phyloP scores from a whole-genome alignment of 306 rosid genomes.

The Datisca glomerata region DNA sequence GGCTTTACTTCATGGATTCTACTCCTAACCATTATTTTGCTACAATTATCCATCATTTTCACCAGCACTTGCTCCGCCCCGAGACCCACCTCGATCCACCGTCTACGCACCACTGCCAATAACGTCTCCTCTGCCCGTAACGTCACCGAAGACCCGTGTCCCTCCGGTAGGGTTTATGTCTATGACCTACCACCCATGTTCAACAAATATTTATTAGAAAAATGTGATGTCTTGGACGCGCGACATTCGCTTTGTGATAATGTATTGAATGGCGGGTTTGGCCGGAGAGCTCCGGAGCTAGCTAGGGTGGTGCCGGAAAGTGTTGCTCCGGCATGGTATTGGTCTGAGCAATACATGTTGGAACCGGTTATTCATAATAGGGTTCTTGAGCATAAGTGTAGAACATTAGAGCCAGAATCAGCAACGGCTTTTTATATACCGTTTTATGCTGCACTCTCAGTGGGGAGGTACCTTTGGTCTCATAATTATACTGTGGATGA shows the following conservation, averaged over 20 bases:
- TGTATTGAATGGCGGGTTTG: slow-evolving; percentile 48
- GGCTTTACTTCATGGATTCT: slow-evolving; percentile 1
- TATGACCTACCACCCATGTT: slow-evolving; percentile 52
- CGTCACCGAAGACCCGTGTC: slow-evolving; percentile 1
- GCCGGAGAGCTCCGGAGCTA: slow-evolving; percentile 34
- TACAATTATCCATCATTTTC: slow-evolving; percentile 5
- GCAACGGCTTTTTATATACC: slow-evolving; percentile 17
- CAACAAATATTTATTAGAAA: slow-evolving; percentile 45
- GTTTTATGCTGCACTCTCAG: slow-evolving; percentile 16
- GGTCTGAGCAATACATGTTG: slow-evolving; percentile 86
- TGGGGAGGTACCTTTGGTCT: slow-evolving; percentile 9
- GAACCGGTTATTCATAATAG: slow-evolving; percentile 21
- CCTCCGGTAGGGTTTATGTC: slow-evolving; percentile 47
- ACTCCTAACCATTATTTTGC: not conserved
- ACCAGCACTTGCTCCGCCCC: slow-evolving; percentile 2
- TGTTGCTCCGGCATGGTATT: slow-evolving; percentile 65
- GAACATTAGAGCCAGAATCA: slow-evolving; percentile 7
- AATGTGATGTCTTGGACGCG: slow-evolving; percentile 64
- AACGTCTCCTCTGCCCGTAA: not conserved
- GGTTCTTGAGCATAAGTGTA: slow-evolving; percentile 5
- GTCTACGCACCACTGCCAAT: not conserved
- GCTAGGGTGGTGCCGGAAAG: slow-evolving; percentile 42
- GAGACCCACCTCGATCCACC: too few relatives aligned
- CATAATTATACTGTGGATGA: slow-evolving; percentile 1
- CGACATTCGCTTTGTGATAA: slow-evolving; percentile 79